Evolutionary conservation across 805 yeast species (phyloP), one percentile per base, ranked within the genome.

Genomic region (Millerozyma miso): DNA sequence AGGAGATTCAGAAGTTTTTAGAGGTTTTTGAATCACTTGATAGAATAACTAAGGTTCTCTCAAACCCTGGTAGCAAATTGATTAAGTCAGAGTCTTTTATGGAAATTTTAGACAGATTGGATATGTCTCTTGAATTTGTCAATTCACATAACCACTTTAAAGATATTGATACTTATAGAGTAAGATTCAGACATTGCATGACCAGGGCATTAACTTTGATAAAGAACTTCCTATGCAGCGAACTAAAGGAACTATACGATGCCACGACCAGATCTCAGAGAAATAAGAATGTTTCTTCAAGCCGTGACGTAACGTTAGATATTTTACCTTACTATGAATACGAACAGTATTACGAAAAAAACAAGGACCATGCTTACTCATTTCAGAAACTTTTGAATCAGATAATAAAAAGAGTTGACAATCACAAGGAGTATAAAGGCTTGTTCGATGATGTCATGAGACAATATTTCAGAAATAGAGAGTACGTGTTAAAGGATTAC

Each of bases 121-220:
- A 89, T 55, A 66, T 63, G 13, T 87, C 95, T 31, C 62, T 90
- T 32, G 63, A 55, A 2, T 90, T 87, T 57, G 45, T 60, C 4
- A 68, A 72, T 6, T 62, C 65, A 2, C 81, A 81, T 44, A 47
- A 56, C 3, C 46, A 56, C 7, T 84, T 85, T 54, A 81, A 78
- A 55, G 96, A 89, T 41, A 68, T 78, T 8, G 91, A 81, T 19
- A 56, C 79, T 1, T 88, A 86, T 58, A 75, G 74, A 38, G 78
- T 81, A 48, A 76, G 90, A 45, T 88, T 87, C 64, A 79, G 85
- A 47, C 95, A 87, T 53, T 87, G 96, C 54, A 72, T 88, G 74
- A 81, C 90, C 1, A 74, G 96, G 45, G 83, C 95, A 1, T 71
- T 88, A 37, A 80, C 93, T 0, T 67, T 91, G 45, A 77, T 88